Evolutionary conservation across 768 basidiomycete genomes (phyloP).

Genomic region (Pisolithus albus): DNA sequence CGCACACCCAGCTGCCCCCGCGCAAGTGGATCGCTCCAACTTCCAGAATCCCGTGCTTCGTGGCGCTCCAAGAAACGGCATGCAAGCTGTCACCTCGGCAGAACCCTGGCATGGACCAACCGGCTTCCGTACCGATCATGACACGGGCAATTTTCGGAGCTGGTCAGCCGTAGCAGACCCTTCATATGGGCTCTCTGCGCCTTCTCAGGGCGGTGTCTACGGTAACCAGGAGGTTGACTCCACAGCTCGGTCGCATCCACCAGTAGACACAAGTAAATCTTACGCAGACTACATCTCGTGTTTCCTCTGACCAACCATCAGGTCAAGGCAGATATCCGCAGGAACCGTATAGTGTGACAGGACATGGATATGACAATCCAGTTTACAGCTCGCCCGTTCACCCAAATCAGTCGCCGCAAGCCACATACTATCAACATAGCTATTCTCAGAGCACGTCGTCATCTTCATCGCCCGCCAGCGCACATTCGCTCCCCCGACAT

Average conservation of each 20-base stretch:
- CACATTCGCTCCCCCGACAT: constrained; percentile 51
- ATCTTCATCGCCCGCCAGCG: constrained; percentile 22
- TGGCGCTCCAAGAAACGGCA: constrained; percentile 19
- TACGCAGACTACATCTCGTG: constrained; percentile 23
- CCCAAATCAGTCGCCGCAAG: constrained; percentile 22
- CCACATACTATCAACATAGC: constrained; percentile 25
- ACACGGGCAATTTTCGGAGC: constrained; percentile 39
- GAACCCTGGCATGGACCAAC: constrained; percentile 20
- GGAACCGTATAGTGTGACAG: constrained; percentile 20
- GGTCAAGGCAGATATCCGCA: constrained; percentile 14
- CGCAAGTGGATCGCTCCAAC: constrained; percentile 32
- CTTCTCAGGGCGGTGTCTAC: constrained; percentile 19
- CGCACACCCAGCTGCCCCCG: constrained; percentile 17
- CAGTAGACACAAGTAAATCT: constrained; percentile 32
- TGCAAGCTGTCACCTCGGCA: constrained; percentile 10
- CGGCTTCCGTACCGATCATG: constrained; percentile 24
- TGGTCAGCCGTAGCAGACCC: constrained; percentile 38
- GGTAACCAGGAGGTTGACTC: constrained; percentile 34
- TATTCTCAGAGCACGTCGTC: constrained; percentile 19
- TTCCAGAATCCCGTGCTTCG: constrained; percentile 47
- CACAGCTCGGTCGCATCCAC: constrained; percentile 29
- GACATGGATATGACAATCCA: constrained; percentile 22
- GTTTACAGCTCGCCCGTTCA: constrained; percentile 22
- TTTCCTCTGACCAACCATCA: constrained; percentile 1
- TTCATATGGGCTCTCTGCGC: constrained; percentile 29